Evolutionary conservation across 129 eudicot genomes (phyloP).

Genomic region (Logfia minima): DNA sequence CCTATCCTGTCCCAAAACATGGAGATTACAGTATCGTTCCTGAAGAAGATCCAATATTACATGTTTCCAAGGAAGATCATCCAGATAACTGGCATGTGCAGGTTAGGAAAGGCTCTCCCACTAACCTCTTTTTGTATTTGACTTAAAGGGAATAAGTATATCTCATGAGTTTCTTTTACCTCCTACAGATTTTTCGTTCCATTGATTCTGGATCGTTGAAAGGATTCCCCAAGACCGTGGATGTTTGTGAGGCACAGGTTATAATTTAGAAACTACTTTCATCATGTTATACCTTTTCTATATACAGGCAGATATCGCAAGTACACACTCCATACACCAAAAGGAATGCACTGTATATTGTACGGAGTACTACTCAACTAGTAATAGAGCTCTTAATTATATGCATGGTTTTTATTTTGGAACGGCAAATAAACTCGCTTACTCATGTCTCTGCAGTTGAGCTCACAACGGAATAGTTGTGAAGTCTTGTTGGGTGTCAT

Average conservation of each 20-base stretch:
- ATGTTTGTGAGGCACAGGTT: slow-evolving; percentile 70
- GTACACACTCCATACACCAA: slow-evolving; percentile 8
- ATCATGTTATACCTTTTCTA: background rate
- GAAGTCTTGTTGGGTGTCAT: slow-evolving; percentile 11
- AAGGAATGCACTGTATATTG: background rate
- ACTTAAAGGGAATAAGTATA: background rate
- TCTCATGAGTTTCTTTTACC: slow-evolving; percentile 29
- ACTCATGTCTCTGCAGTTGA: background rate
- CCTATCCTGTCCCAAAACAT: slow-evolving; percentile 38
- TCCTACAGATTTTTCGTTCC: slow-evolving; percentile 77
- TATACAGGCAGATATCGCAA: background rate
- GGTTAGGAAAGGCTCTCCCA: slow-evolving; percentile 41
- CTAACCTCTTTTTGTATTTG: slow-evolving; percentile 6
- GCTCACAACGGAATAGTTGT: background rate
- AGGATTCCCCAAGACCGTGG: slow-evolving; percentile 77
- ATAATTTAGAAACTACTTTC: slow-evolving; percentile 4
- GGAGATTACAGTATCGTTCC: slow-evolving; percentile 51
- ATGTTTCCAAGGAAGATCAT: slow-evolving; percentile 61
- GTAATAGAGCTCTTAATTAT: slow-evolving; percentile 2
- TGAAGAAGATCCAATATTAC: slow-evolving; percentile 71
- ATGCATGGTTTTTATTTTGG: background rate
- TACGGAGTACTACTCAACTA: background rate
- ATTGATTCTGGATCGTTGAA: slow-evolving; percentile 90
- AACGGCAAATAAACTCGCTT: background rate
- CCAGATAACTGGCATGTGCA: slow-evolving; percentile 98